Evolutionary conservation across 2,329 filamentous ascomycete species (phyloP), one percentile per base, ranked within the genome.

Genomic region (Leptographium galeiforme): DNA sequence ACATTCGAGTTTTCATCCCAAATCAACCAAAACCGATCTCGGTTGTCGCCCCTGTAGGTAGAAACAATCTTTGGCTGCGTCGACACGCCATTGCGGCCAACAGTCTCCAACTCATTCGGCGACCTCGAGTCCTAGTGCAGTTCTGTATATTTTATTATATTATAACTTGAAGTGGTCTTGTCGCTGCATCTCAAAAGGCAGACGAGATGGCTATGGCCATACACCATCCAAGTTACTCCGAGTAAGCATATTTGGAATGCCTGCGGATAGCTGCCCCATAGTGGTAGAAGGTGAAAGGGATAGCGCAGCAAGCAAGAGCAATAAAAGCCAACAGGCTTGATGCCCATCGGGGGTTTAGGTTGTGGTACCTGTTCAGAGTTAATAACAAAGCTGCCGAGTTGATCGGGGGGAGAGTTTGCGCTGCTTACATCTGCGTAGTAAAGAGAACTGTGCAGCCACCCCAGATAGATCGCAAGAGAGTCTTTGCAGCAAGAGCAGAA

Each of bases 401-500:
- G 49, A 50, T 40, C 40, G 57, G 60, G 16, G 65, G 56, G 34
- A 56, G 89, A 71, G 8, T 13, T 2, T 79, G 57, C 13, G 53
- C 8, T 25, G n/a, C 54, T 34, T 64, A 65, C 62, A 67, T 63
- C 30, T 65, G 62, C n/a, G 73, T 62, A 10, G 58, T 60, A 32
- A 69, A 69, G 13, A 81, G 64, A 1, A 77, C 77, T 4, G 81
- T 63, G n/a, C 76, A 64, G 0, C 72, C 75, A 16, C 75, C 78
- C 53, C 74, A 63, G 0, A 82, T 62, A 7, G 67, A 72, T 14
- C 81, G 67, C 11, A 84, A 64, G 0, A 85, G 74, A 0, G 79
- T 78, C 56, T 74, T 82, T 1, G 81, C 82, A 0, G 84, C 82
- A 1, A 85, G 74, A 0, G 72, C 72, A 1, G 67, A 70, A n/a